phyloP scores from a whole-genome alignment of 192 early-diverging fungal genomes.

The Cladochytrium replicatum region DNA sequence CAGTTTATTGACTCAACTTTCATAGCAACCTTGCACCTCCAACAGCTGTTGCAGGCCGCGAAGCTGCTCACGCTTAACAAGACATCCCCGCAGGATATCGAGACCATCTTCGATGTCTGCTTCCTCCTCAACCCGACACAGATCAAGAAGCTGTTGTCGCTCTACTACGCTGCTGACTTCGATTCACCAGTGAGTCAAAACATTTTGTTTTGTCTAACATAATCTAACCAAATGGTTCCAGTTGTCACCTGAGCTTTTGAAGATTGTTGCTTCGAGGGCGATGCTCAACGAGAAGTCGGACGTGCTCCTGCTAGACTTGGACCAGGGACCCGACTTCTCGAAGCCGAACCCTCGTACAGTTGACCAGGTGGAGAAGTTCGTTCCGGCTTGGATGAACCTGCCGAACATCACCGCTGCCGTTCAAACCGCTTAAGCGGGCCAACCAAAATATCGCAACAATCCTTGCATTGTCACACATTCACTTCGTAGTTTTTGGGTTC shows the following conservation, averaged over 20 bases:
- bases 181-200: conserved; percentile 52
- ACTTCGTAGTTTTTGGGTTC: no score
- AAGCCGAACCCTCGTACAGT: conserved; percentile 8
- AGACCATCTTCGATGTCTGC: conserved; percentile 86
- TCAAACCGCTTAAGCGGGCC: no score
- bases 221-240: background rate
- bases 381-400: conserved; percentile 28
- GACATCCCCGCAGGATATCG: conserved; percentile 59
- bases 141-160: conserved; percentile 79
- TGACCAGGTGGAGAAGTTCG: conserved; percentile 39
- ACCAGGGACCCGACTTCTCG: background rate
- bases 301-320: conserved; percentile 55
- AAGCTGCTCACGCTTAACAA: conserved; percentile 85
- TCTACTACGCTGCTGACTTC: conserved; percentile 76
- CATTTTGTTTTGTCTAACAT: no score
- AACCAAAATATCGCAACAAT: no score
- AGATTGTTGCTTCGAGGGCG: conserved; percentile 60
- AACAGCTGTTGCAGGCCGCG: conserved; percentile 76
- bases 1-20: background rate
- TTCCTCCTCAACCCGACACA: conserved; percentile 76
- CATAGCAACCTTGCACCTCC: conserved; percentile 60
- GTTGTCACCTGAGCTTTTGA: conserved; percentile 47
- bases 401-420: background rate
- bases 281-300: conserved; percentile 63
- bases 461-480: no score